Base-by-base conservation (phyloP, 306 rosid genomes). In the Lathyrus tuberosus region DNA sequence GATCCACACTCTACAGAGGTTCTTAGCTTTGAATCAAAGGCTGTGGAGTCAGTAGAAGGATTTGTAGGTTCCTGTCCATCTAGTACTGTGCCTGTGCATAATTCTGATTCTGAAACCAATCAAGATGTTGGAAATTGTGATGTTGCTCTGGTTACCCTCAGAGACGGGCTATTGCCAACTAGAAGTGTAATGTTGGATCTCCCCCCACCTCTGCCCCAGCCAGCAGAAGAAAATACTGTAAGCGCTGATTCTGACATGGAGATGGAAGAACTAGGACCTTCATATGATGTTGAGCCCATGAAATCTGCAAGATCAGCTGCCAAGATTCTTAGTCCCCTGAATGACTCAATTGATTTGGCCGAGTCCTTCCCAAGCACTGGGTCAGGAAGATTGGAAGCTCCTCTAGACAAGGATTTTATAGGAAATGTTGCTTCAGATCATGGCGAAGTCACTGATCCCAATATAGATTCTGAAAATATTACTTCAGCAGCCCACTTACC, bases 161-260 rank as follows among this genome's bases (percentile, higher is more conserved):
- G 69, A 70, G 74, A 58, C 62, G 84, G 58, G 28, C 62, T 61
- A 10, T 58, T 53, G 6, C 16, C 74, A 48, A 12, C 69, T 66
- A 70, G 49, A 65, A 76, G 51, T 76, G 61, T 16, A 17, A 53
- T 22, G 42, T 41, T 63, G 71, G 78, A 70, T 68, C 78, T 73
- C 40, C 75, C 82, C 56, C 75, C 81, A 44, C 79, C 84, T 70
- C 95, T 81, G 16, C 76, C 80, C 16, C 76, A 43, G 79, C 84
- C 89, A 58, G 76, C 70, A 26, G 88, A 84, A 40, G 81, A 81
- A 47, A 81, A 73, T 38, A 67, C 78, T 56, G 75, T 70, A 53
- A 62, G 68, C 72, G 72, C 79, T 30, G 95, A 89, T 81, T 92
- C 98, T 67, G 98, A 92, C 88, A 88, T 92, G 96, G 98, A 92